These are phyloP conservation scores for Ceratobasidium sp. DNA, from an alignment of 1,284 basidiomycete species.

Conservation along the genomic window DNA sequence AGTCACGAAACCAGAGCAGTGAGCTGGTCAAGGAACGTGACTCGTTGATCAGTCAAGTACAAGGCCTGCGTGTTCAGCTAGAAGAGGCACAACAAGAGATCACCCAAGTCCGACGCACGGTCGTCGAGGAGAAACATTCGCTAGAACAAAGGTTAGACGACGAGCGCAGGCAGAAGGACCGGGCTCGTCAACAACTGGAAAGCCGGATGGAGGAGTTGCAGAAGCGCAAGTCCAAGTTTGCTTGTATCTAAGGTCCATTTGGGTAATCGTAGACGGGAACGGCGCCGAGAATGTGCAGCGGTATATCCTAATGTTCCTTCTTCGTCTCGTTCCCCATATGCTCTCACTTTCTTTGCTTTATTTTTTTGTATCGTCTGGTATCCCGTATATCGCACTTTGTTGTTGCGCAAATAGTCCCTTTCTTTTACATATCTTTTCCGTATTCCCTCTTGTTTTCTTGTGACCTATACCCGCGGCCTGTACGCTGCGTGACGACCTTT, in stretches of 20 bases:
- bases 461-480: conserved; percentile 39
- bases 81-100: conserved; percentile 80
- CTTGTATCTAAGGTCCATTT: conserved; percentile 46
- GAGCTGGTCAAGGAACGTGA: conserved; percentile 87
- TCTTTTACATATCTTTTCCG: conserved; percentile 44
- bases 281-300: conserved; percentile 34
- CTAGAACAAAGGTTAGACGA: conserved; percentile 82
- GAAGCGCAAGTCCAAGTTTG: conserved; percentile 83
- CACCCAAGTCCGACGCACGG: conserved; percentile 75
- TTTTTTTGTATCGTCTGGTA: conserved; percentile 30
- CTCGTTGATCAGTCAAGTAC: conserved; percentile 69
- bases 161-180: conserved; percentile 83
- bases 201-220: conserved; percentile 83
- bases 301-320: conserved; percentile 33
- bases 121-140: conserved; percentile 86
- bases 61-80: conserved; percentile 73
- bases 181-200: conserved; percentile 83
- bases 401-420: conserved; percentile 43
- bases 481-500: conserved; percentile 36
- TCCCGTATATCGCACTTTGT: conserved; percentile 22
- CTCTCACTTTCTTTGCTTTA: conserved; percentile 48
- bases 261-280: conserved; percentile 22
- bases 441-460: conserved; percentile 42
- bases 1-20: conserved; percentile 88
- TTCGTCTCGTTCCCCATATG: conserved; percentile 59